Evolutionary conservation across 2,329 filamentous ascomycete genomes (phyloP).

Genomic region (Rutstroemia sp.): DNA sequence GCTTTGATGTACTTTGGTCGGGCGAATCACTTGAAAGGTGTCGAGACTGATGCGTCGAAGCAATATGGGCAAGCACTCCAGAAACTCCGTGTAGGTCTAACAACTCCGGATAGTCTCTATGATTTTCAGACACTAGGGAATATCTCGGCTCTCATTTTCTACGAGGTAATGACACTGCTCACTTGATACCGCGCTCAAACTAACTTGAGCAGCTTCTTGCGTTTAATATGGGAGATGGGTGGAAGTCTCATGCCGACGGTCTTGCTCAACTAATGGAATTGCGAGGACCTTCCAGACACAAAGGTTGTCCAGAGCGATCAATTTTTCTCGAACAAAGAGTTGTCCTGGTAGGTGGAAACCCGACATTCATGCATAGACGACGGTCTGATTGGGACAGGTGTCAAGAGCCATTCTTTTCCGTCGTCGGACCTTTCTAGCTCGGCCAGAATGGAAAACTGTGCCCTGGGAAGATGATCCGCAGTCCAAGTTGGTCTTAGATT

Average conservation of each 20-base stretch:
- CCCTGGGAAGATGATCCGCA: slow-evolving; percentile 14
- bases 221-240: slow-evolving; percentile 3
- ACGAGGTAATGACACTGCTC: slow-evolving; percentile 5
- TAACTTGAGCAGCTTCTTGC: slow-evolving; percentile 3
- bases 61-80: slow-evolving; percentile 5
- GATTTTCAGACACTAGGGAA: slow-evolving; percentile 7
- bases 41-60: neutral
- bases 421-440: slow-evolving; percentile 10
- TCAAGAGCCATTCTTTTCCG: slow-evolving; percentile 9
- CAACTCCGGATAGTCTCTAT: neutral
- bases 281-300: slow-evolving; percentile 11
- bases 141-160: slow-evolving; percentile 10
- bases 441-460: slow-evolving; percentile 12
- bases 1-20: slow-evolving; percentile 9
- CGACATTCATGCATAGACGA: neutral
- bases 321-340: slow-evolving; percentile 5
- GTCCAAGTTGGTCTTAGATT: slow-evolving; percentile 12
- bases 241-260: slow-evolving; percentile 10
- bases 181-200: neutral
- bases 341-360: neutral
- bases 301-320: slow-evolving; percentile 4
- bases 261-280: slow-evolving; percentile 10
- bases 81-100: slow-evolving; percentile 2
- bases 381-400: slow-evolving; percentile 3
- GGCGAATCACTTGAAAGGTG: neutral